A percentile compares a stretch with the other conserved stretches of the same genome.
Conservation (phyloP, 805 yeast genomes). For the Candida endomychidarum region DNA sequence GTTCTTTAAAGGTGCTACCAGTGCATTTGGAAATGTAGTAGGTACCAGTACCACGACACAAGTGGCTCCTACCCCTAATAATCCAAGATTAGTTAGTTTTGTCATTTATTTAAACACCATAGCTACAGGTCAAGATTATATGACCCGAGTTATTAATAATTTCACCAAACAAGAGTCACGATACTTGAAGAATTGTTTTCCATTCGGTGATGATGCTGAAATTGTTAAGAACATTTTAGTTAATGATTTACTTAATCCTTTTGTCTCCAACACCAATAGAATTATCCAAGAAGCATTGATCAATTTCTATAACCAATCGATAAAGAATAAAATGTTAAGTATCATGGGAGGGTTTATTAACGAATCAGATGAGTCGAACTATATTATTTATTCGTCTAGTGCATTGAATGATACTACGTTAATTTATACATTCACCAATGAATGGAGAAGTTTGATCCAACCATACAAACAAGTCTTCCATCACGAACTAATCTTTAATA, state of each 20-base stretch:
- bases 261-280: constrained; percentile 32
- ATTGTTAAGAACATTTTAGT: constrained; percentile 31
- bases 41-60: constrained; percentile 24
- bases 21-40: constrained; percentile 45
- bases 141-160: constrained; percentile 51
- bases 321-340: constrained; percentile 43
- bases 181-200: constrained; percentile 26
- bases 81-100: constrained; percentile 55
- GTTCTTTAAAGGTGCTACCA: constrained; percentile 45
- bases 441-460: constrained; percentile 62
- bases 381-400: constrained; percentile 28
- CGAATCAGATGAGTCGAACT: constrained; percentile 32
- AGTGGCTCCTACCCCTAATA: constrained; percentile 29
- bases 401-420: constrained; percentile 32
- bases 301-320: constrained; percentile 48
- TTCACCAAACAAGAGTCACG: constrained; percentile 24
- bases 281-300: constrained; percentile 47
- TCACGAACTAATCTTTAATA: constrained; percentile 46
- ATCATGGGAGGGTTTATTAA: constrained; percentile 45
- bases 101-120: constrained; percentile 72
- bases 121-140: constrained; percentile 58
- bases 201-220: constrained; percentile 38
- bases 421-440: constrained; percentile 50
- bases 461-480: constrained; percentile 67
- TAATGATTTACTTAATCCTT: constrained; percentile 34